These are phyloP conservation scores for Boletales sp. DNA, from an alignment of 768 basidiomycete genomes.

Conservation along the genomic window DNA sequence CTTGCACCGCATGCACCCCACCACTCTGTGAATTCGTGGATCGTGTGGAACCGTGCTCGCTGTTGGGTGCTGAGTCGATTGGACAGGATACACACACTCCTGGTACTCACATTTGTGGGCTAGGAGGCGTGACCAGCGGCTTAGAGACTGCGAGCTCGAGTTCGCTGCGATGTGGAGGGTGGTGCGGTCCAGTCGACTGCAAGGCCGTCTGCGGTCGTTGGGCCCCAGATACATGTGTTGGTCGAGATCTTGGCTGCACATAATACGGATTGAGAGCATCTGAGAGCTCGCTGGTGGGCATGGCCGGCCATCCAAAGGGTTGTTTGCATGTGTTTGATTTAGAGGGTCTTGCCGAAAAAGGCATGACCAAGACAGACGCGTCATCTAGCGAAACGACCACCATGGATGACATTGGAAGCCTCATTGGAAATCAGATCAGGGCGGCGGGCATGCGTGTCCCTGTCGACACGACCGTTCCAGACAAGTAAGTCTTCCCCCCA, in stretches of 20 bases:
- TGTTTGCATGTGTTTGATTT: conserved; percentile 32
- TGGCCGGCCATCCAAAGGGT: conserved; percentile 18
- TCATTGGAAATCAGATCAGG: conserved; percentile 50
- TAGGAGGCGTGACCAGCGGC: conserved; percentile 22
- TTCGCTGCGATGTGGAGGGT: conserved; percentile 60
- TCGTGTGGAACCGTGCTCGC: conserved; percentile 11
- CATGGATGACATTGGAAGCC: conserved; percentile 46
- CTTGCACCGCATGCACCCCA: conserved; percentile 48
- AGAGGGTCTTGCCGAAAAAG: conserved; percentile 23
- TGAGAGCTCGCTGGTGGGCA: conserved; percentile 72
- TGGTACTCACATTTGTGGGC: conserved; percentile 36
- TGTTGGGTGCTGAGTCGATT: conserved; percentile 2
- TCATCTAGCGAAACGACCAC: conserved; percentile 24
- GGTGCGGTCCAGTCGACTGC: conserved; percentile 34
- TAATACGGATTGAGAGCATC: conserved; percentile 75
- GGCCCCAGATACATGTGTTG: conserved; percentile 9
- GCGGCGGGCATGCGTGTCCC: conserved; percentile 35
- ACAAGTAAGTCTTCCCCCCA: conserved; percentile 55
- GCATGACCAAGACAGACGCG: conserved; percentile 32
- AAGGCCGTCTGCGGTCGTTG: conserved; percentile 26
- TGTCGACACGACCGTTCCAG: conserved; percentile 58
- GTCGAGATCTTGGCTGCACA: conserved; percentile 39
- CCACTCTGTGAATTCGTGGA: conserved; percentile 31
- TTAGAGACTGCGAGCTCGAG: conserved; percentile 57
- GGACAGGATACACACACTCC: neutral